Evolutionary conservation across 306 rosid genomes (phyloP).

Genomic region (Canavalia ensiformis): DNA sequence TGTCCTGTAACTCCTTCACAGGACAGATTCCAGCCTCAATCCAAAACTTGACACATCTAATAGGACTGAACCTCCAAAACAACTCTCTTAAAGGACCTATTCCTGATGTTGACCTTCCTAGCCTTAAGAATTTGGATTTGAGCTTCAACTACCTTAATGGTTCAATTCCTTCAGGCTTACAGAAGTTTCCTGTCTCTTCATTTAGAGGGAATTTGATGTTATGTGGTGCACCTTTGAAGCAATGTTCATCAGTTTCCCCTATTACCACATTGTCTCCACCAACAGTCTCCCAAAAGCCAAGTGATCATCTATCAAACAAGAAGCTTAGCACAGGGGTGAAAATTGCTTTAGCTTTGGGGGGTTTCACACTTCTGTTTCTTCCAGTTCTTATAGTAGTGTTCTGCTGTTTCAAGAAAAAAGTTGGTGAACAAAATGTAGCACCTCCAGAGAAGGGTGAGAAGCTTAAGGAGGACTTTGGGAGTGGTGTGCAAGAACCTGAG

Average conservation of each 20-base stretch:
- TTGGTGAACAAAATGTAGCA: conserved; percentile 44
- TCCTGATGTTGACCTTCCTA: conserved; percentile 66
- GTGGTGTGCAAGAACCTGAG: conserved; percentile 84
- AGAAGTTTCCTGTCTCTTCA: conserved; percentile 66
- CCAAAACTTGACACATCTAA: conserved; percentile 63
- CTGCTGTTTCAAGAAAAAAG: conserved; percentile 67
- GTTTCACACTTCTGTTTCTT: conserved; percentile 52
- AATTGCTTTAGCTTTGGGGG: conserved; percentile 65
- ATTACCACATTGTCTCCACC: conserved; percentile 49
- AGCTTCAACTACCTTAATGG: conserved; percentile 84
- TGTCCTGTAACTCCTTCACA: conserved; percentile 77
- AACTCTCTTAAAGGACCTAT: conserved; percentile 76
- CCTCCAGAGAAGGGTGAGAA: conserved; percentile 60
- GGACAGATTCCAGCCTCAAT: conserved; percentile 69
- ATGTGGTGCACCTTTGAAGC: conserved; percentile 79
- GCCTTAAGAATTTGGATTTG: conserved; percentile 68
- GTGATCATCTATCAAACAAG: conserved; percentile 52
- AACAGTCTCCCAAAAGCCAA: conserved; percentile 45
- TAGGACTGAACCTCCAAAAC: conserved; percentile 66
- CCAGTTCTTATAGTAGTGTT: conserved; percentile 50
- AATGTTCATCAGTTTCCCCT: conserved; percentile 58
- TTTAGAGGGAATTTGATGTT: conserved; percentile 72
- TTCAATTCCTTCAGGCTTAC: conserved; percentile 69
- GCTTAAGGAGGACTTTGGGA: conserved; percentile 74
- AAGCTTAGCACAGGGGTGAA: conserved; percentile 59